Evolutionary conservation across 148 eudicot species (phyloP).

Genomic region (Rhododendron mucronatum): DNA sequence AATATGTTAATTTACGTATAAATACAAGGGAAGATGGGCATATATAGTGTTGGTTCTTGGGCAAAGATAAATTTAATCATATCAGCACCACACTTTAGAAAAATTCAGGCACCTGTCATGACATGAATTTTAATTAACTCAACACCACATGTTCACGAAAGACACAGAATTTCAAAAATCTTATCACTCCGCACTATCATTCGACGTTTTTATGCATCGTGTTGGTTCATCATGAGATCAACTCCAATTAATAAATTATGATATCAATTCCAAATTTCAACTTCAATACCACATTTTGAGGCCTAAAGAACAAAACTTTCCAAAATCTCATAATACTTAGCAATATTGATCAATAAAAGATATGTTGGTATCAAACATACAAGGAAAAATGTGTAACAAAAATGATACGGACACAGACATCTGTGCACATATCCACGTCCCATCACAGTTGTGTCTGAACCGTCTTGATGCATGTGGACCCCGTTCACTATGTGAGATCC

Average conservation of each 20-base stretch:
- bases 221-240: too few species aligned
- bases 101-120: not conserved
- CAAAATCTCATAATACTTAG: not conserved
- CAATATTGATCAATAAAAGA: not conserved
- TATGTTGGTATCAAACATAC: not conserved
- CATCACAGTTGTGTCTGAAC: not conserved
- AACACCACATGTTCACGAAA: not conserved
- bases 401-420: not conserved
- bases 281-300: not conserved
- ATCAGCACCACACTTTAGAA: not conserved
- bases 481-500: not conserved
- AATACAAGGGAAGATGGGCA: not conserved
- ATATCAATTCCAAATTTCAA: not conserved
- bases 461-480: not conserved
- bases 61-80: not conserved
- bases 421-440: not conserved
- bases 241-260: not conserved
- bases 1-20: not conserved
- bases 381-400: not conserved
- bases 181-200: not conserved
- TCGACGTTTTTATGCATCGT: too few species aligned
- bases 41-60: not conserved
- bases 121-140: not conserved
- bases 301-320: not conserved
- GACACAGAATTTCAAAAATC: not conserved